These are phyloP conservation scores for Climacium dendroides DNA, from an alignment of 225 moss, liverwort and hornwort genomes.

Conservation along the genomic window DNA sequence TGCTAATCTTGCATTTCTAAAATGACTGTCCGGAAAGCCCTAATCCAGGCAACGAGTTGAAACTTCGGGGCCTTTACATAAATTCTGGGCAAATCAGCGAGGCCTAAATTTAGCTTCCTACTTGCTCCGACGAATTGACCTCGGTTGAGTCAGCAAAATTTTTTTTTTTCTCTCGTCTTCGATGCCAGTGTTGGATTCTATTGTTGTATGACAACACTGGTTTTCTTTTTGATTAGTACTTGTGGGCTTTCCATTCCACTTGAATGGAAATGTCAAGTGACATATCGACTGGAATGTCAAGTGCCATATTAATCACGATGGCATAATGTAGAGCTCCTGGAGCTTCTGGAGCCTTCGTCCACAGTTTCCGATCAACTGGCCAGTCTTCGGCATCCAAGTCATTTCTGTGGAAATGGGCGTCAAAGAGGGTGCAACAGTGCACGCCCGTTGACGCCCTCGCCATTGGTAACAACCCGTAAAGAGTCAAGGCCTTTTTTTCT, in stretches of 20 bases:
- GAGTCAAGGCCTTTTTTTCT: too few relatives aligned
- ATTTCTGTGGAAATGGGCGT: too few relatives aligned
- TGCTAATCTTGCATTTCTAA: not conserved
- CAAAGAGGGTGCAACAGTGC: too few relatives aligned
- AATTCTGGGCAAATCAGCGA: not conserved
- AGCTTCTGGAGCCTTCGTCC: too few relatives aligned
- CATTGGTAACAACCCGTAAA: too few relatives aligned
- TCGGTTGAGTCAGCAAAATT: too few relatives aligned
- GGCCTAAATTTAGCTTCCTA: not conserved
- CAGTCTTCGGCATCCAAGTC: too few relatives aligned
- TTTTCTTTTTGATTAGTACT: not conserved
- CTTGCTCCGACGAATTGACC: not conserved
- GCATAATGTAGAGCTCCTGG: not conserved
- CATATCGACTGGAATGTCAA: not conserved
- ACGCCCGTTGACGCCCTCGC: too few relatives aligned
- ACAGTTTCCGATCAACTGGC: too few relatives aligned
- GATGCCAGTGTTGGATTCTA: not conserved
- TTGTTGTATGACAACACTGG: not conserved
- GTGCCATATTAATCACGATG: not conserved
- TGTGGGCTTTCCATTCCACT: not conserved
- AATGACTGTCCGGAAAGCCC: not conserved
- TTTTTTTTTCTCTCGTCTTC: too few relatives aligned
- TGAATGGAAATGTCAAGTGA: too few relatives aligned
- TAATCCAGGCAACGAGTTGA: not conserved
- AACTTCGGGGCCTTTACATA: not conserved